Evolutionary conservation across 768 basidiomycete genomes (phyloP), one percentile per base, ranked within the genome.

Genomic region (Clitopilus hobsonii): DNA sequence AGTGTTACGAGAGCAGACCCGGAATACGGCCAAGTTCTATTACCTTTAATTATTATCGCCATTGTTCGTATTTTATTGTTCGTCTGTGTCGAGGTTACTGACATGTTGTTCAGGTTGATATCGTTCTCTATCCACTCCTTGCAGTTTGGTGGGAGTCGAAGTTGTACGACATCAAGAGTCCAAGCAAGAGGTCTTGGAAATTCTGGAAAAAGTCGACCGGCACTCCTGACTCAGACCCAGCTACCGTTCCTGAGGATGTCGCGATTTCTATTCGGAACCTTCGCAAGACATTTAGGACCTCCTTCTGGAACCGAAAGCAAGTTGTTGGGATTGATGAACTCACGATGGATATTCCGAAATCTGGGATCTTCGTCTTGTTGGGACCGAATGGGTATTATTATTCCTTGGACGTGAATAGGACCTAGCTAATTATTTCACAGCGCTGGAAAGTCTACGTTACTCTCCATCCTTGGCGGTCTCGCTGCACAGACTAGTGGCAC

Each of bases 71-170:
- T 7, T 24, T 13, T 26, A 41, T 32, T 28, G 45, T 38, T 1
- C 23, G 23, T 13, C 2, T 45, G 5, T 18, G 8, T 23, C 38
- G 2, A n/a, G 20, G 8, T 26, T 14, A 45, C 45, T 32, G 18
- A n/a, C 25, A 2, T 47, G 7, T 10, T 27, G 18, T 50, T 3
- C 38, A 84, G 84, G 70, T 86, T 55, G 70, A 80, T 56, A 69
- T 84, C 32, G 79, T 86, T 65, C 57, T 86, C 6, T 86, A 80
- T 76, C 85, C 85, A 0, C 77, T 70, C 48, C 58, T 86, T 3
- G 80, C 79, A 2, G 62, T 72, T 3, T 63, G 80, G 23, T 65
- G 79, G n/a, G 85, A 86, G 60, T 68, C 71, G 6, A 60, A 63
- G 3, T 63, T 84, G 1, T 86, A 85, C 57, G 82, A 84, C 56